Conservation (phyloP, 352 stramenopile genomes). For the Halophytophthora batemanensis region DNA sequence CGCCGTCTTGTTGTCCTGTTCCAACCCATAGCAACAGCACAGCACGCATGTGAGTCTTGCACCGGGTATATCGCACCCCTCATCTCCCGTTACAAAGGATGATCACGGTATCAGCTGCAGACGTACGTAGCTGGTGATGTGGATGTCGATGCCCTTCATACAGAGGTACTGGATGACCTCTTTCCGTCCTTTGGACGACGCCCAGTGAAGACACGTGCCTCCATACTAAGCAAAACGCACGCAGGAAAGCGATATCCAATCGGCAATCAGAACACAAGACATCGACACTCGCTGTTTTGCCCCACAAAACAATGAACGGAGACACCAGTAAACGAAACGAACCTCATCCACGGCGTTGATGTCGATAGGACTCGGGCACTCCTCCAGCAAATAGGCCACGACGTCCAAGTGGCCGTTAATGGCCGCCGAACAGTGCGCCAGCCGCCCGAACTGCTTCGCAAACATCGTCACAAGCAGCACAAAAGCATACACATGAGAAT, state of each 20-base stretch:
- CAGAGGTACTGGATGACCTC: conserved; percentile 88
- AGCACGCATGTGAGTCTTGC: background rate
- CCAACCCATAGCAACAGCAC: background rate
- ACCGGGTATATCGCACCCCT: background rate
- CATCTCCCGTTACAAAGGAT: background rate
- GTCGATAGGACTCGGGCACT: conserved; percentile 76
- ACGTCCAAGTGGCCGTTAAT: conserved; percentile 88
- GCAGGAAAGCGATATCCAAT: background rate
- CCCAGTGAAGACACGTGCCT: conserved; percentile 83
- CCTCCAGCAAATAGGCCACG: conserved; percentile 77
- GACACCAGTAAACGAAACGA: background rate
- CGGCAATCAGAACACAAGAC: background rate
- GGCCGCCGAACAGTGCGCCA: conserved; percentile 78
- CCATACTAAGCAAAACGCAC: conserved; percentile 49
- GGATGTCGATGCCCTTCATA: conserved; percentile 87
- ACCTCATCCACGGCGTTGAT: conserved; percentile 89
- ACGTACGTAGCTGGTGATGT: conserved; percentile 87
- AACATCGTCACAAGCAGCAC: background rate
- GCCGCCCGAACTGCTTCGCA: conserved; percentile 46
- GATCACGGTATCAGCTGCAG: background rate
- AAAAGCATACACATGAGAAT: background rate
- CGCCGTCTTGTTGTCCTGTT: conserved; percentile 85
- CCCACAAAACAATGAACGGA: background rate
- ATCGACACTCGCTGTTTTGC: background rate
- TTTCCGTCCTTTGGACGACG: conserved; percentile 77